Percentiles rank a stretch among this genome's conserved stretches.
Evolutionary conservation across 495 filamentous ascomycete species (phyloP).

Genomic region (Hyaloscypha hepaticicola): DNA sequence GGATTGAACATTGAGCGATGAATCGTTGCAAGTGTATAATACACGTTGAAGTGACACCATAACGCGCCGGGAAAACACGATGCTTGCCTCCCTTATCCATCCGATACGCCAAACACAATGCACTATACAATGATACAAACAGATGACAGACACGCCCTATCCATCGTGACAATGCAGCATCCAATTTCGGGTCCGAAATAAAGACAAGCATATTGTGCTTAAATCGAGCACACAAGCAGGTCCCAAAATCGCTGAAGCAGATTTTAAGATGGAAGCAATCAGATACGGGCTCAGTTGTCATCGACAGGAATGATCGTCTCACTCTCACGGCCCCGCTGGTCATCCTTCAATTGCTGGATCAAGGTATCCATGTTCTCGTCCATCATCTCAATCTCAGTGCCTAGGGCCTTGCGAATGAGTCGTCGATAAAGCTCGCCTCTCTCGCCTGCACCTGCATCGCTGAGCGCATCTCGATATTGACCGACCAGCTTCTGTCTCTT

Average conservation of each 20-base stretch:
- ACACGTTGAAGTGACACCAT: background rate
- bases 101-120: background rate
- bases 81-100: background rate
- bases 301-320: background rate
- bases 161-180: background rate
- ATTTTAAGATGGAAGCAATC: too few relatives aligned
- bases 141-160: background rate
- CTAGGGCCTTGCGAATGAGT: constrained; percentile 51
- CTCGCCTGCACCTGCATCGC: constrained; percentile 50
- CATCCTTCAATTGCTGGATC: constrained; percentile 24
- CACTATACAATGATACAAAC: background rate
- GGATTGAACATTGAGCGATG: too few relatives aligned
- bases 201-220: background rate
- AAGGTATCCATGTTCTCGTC: constrained; percentile 27
- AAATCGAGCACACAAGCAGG: too few relatives aligned
- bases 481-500: constrained; percentile 42
- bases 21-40: background rate
- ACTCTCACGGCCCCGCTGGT: constrained; percentile 5
- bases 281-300: background rate
- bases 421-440: constrained; percentile 53
- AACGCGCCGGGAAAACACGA: background rate
- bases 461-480: constrained; percentile 46
- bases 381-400: constrained; percentile 36
- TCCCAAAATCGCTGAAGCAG: too few relatives aligned
- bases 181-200: background rate